phyloP scores from a whole-genome alignment of 2,329 filamentous ascomycete species.

The Shiraia sp. region DNA sequence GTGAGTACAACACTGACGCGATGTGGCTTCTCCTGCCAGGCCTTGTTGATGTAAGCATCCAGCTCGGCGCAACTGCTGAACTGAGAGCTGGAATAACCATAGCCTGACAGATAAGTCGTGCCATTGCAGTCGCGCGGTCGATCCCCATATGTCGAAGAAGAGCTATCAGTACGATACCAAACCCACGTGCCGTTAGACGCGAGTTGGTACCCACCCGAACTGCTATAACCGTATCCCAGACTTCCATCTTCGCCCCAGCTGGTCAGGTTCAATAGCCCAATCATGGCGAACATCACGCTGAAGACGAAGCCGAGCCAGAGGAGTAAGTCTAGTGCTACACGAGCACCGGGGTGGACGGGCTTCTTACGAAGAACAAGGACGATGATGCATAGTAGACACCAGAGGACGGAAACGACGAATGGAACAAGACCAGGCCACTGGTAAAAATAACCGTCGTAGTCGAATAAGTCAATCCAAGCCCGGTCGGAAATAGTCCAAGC shows the following conservation, averaged over 20 bases:
- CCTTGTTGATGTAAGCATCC: constrained; percentile 35
- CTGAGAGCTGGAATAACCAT: neutral
- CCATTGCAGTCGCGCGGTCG: constrained; percentile 18
- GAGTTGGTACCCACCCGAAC: constrained; percentile 25
- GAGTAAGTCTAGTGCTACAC: constrained; percentile 41
- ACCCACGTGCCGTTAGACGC: constrained; percentile 39
- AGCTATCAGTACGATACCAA: constrained; percentile 19
- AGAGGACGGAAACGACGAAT: constrained; percentile 34
- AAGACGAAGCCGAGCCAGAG: constrained; percentile 40
- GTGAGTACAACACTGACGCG: constrained; percentile 26
- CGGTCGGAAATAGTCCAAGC: constrained; percentile 17
- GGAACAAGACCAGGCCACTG: constrained; percentile 34
- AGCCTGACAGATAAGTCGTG: neutral
- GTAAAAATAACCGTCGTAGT: constrained; percentile 15
- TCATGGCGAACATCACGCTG: constrained; percentile 31
- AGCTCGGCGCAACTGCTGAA: constrained; percentile 33
- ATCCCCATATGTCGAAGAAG: constrained; percentile 8
- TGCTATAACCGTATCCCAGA: constrained; percentile 9
- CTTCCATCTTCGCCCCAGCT: constrained; percentile 25
- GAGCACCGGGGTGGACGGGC: constrained; percentile 39
- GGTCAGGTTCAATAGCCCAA: constrained; percentile 14
- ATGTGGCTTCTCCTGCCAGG: constrained; percentile 28
- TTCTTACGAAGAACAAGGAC: constrained; percentile 29
- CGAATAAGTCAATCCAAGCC: constrained; percentile 9
- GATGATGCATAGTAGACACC: constrained; percentile 30